phyloP scores from a whole-genome alignment of 169 alveolate genomes.

The Plasmodium vivax region DNA sequence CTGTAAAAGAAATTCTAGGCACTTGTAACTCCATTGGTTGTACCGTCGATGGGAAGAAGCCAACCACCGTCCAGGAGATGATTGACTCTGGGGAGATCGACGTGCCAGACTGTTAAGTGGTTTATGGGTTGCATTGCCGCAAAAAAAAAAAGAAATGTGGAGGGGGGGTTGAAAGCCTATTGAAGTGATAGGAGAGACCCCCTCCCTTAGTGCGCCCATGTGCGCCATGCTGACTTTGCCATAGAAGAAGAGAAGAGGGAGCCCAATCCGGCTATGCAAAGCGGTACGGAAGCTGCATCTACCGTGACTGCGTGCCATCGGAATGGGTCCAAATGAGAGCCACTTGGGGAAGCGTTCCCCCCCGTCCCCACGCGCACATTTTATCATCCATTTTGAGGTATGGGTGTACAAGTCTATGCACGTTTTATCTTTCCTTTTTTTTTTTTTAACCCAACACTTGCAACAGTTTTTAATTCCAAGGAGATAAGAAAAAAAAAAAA shows the following conservation, averaged over 20 bases:
- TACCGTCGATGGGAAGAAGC: slow-evolving; percentile 96
- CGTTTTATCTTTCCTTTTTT: background rate
- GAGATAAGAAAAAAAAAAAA: background rate
- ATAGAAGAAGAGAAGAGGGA: background rate
- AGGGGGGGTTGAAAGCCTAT: background rate
- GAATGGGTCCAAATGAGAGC: background rate
- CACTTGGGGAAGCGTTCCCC: background rate
- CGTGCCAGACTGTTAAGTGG: slow-evolving; percentile 82
- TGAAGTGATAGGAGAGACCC: background rate
- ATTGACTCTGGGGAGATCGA: slow-evolving; percentile 92
- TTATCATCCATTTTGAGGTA: background rate
- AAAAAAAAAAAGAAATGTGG: background rate
- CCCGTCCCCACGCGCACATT: background rate
- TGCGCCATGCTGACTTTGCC: background rate
- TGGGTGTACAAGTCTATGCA: background rate
- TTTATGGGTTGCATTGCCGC: background rate
- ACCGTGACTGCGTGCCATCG: background rate
- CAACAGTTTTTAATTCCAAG: background rate
- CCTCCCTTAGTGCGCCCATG: background rate
- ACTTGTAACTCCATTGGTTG: slow-evolving; percentile 98
- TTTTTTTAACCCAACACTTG: background rate
- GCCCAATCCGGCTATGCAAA: background rate
- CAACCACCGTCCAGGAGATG: slow-evolving; percentile 90
- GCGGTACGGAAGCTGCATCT: background rate
- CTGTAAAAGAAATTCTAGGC: slow-evolving; percentile 97